Evolutionary conservation across 345 rosid species (phyloP), one percentile per base, ranked within the genome.

Genomic region (Eucalyptus melliodora): DNA sequence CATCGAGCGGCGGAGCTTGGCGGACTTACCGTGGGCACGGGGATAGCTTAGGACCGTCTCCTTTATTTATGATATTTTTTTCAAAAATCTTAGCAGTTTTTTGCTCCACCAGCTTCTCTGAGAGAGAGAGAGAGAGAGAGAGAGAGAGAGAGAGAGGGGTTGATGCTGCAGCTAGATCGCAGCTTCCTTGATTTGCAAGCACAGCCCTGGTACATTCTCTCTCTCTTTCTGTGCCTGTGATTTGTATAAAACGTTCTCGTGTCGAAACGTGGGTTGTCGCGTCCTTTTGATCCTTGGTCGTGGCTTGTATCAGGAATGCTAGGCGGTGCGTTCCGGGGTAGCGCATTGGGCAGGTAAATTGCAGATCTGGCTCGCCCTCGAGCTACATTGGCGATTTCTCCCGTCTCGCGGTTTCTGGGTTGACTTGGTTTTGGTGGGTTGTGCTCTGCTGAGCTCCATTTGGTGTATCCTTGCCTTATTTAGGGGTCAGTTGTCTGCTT

Each of bases 151-250:
- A 3, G n/a, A 5, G n/a, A 3, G 31, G 31, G 17, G 13, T 40
- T 77, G 85, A 77, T 40, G 85, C 82, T 31, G 90, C 3, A 60
- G 13, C 86, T 59, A 88, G 86, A 89, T 88, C 89, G 27, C 88
- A 80, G 85, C 86, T 90, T 90, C 86, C 95, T 92, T 92, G 90
- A 86, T 92, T 92, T 92, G 50, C 89, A 92, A 92, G 93, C 92
- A 77, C 94, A 88, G 90, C 88, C 91, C 89, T 89, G 93, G 95
- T 93, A 89, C 72, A 47, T 87, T 45, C 49, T 65, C 51, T 34
- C 83, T 27, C 60, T 77, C 49, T 60, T 40, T 40, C 40, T 40
- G 1, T 5, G 40, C 40, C 40, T 40, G 40, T 40, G 5, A 40
- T 40, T 40, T 40, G 40, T 40, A 40, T 40, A 40, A 40, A 40